Evolutionary conservation across 2,329 filamentous ascomycete genomes (phyloP), one percentile per base, ranked within the genome.

Genomic region (Claviceps citrina): DNA sequence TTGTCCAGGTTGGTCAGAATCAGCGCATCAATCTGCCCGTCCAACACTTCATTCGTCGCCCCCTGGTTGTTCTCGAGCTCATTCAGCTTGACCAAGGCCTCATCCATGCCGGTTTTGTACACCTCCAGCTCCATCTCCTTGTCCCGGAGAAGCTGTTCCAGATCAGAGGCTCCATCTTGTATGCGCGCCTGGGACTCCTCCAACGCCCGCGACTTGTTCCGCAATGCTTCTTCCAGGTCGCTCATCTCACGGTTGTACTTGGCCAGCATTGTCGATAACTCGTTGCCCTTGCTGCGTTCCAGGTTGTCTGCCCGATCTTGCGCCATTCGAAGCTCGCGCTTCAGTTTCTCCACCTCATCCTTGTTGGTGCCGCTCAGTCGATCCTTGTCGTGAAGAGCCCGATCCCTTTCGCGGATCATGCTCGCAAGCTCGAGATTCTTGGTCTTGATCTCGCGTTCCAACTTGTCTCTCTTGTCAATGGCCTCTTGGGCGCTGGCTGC

Each of bases 371-470:
- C 91, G 38, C 70, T 76, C n/a, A 81, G 65, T 41, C 91, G 77
- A 56, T 98, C 91, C 58, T 87, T 85, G 46, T 98, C 91, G 54
- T 96, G 85, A 39, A 95, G 64, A 24, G 91, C 91, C 47, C 91
- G 78, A 55, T 98, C 91, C 50, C 91, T 75, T 65, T 98, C 91
- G 32, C 91, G 77, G 48, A 98, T 98, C 91, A 98, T 96, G 58
- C 96, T 86, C 25, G 91, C 91, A 45, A 98, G 65, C 60, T 98
- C 91, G n/a, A 98, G 68, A 56, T 98, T 98, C 74, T 98, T 98
- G 24, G 89, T 95, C 73, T 98, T 98, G 58, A 98, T 82, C 64
- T 98, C 91, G 26, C 89, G 81, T 65, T 96, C 86, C 39, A 98
- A 71, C 67, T 93, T 94, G 65, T 98, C 91, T 7, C 89, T 80